Evolutionary conservation across 2,329 filamentous ascomycete genomes (phyloP).

Genomic region (Aspergillus sp.): DNA sequence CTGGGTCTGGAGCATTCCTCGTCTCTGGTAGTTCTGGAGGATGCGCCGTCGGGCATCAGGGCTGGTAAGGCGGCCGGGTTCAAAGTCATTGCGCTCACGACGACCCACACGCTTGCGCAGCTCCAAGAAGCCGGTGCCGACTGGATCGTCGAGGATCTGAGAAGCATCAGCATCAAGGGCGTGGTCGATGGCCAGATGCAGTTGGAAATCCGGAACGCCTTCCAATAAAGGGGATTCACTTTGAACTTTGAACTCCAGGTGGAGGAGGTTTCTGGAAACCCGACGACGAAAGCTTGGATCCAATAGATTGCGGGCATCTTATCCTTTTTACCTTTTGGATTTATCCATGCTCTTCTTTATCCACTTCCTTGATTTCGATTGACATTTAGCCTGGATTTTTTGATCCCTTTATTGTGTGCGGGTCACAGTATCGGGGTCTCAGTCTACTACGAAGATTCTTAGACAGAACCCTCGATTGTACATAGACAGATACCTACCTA

Average conservation of each 20-base stretch:
- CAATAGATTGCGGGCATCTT: constrained; percentile 1
- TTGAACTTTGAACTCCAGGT: background rate
- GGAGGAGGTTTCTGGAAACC: constrained; percentile 1
- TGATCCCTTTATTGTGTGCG: background rate
- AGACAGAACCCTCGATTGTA: background rate
- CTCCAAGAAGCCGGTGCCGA: constrained; percentile 76
- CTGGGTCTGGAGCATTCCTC: constrained; percentile 54
- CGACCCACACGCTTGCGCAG: constrained; percentile 75
- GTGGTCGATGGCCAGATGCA: constrained; percentile 61
- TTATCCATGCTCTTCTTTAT: too few species aligned
- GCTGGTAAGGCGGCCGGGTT: constrained; percentile 85
- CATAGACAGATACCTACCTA: background rate
- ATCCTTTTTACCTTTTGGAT: background rate
- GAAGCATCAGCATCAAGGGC: constrained; percentile 66
- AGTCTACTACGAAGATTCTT: background rate
- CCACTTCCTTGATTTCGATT: background rate
- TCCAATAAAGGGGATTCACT: constrained; percentile 30
- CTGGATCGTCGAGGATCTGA: constrained; percentile 80
- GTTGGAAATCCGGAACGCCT: constrained; percentile 67
- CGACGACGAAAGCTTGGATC: constrained; percentile 1
- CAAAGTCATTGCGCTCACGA: constrained; percentile 79
- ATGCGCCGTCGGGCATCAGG: constrained; percentile 81
- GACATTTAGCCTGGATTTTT: background rate
- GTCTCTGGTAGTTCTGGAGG: constrained; percentile 77
- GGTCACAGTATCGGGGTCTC: background rate